Conservation (phyloP, 2,329 filamentous ascomycete genomes). For the Penicillium rolfsii region DNA sequence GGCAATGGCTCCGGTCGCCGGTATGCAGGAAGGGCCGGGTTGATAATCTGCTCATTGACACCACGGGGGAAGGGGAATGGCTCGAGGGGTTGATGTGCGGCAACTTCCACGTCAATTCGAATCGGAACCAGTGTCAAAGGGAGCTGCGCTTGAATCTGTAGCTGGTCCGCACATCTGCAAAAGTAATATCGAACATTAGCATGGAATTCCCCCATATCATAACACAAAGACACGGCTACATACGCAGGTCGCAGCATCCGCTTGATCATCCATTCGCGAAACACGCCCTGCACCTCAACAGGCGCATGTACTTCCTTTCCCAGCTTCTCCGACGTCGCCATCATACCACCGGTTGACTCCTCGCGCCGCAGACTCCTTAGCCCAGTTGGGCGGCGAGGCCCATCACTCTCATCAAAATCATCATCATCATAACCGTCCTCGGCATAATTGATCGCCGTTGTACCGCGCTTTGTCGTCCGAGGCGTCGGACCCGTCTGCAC, state of each 20-base stretch:
- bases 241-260: conserved; percentile 53
- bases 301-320: conserved; percentile 80
- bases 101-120: conserved; percentile 91
- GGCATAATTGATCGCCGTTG: conserved; percentile 95
- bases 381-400: conserved; percentile 72
- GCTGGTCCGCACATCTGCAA: conserved; percentile 58
- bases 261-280: conserved; percentile 94
- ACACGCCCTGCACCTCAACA: conserved; percentile 85
- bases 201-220: conserved; percentile 7
- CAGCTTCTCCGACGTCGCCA: conserved; percentile 72
- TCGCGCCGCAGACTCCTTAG: conserved; percentile 80
- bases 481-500: conserved; percentile 68
- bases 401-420: conserved; percentile 67
- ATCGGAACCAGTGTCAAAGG: conserved; percentile 93
- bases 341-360: conserved; percentile 66
- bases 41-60: conserved; percentile 46
- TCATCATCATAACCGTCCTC: conserved; percentile 89
- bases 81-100: conserved; percentile 61
- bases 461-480: conserved; percentile 95
- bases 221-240: conserved; percentile 25
- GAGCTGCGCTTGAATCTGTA: conserved; percentile 70
- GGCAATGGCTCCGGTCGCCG: conserved; percentile 76
- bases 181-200: conserved; percentile 16
- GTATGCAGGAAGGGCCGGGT: conserved; percentile 77
- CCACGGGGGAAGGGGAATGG: conserved; percentile 52